These are phyloP conservation scores for Pleurotus sapidus DNA, from an alignment of 768 basidiomycete species.

Conservation along the genomic window DNA sequence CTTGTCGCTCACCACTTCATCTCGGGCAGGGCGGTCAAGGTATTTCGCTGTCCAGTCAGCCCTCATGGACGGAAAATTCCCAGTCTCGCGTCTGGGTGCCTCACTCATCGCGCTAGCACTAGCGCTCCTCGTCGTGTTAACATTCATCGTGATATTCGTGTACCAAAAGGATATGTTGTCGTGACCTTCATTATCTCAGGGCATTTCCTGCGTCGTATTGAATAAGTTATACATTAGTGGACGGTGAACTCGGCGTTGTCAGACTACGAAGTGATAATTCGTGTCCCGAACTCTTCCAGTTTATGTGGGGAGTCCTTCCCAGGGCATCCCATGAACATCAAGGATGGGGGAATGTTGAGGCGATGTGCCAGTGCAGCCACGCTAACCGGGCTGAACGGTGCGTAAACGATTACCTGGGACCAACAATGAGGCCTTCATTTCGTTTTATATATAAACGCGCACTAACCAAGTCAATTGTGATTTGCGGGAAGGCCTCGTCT, in stretches of 20 bases:
- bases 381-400: conserved; percentile 38
- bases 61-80: conserved; percentile 35
- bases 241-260: too few species aligned
- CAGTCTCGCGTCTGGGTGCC: conserved; percentile 32
- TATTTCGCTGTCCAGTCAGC: conserved; percentile 28
- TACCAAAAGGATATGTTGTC: not conserved
- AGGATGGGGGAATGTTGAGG: conserved; percentile 45
- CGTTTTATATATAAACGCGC: not conserved
- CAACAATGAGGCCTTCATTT: not conserved
- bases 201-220: too few species aligned
- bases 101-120: conserved; percentile 25
- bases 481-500: conserved; percentile 54
- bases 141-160: not conserved
- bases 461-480: conserved; percentile 58
- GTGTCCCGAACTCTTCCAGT: conserved; percentile 49
- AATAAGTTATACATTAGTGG: too few species aligned
- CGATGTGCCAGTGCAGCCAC: conserved; percentile 48
- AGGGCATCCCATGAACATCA: conserved; percentile 67
- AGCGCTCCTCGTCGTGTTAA: conserved; percentile 21
- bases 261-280: conserved; percentile 39
- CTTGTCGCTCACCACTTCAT: not conserved
- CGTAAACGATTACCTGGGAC: conserved; percentile 42
- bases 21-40: conserved; percentile 15
- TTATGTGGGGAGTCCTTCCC: conserved; percentile 38
- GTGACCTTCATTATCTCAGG: not conserved